Evolutionary conservation across 306 rosid species (phyloP), one percentile per base, ranked within the genome.

Genomic region (Malus sieversii): DNA sequence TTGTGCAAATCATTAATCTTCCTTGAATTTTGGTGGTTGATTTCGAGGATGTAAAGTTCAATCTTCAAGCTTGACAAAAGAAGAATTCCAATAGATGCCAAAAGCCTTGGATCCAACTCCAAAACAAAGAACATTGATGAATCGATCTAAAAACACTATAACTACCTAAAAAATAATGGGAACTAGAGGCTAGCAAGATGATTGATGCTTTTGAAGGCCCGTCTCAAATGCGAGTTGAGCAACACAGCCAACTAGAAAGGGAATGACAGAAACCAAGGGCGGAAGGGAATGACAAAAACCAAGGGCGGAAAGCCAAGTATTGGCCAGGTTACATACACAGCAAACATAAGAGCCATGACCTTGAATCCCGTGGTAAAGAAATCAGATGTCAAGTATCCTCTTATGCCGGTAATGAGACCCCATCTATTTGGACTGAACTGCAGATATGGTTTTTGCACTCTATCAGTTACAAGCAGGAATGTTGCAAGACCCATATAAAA

Each of bases 381-480:
- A 46, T 89, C 89, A 14, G 96, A 76, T 66, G 79, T 53, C 77
- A 95, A 62, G 84, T 92, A 92, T 77, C 98, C 98, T 84, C 83
- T 86, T 64, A 90, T 89, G 82, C 97, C 96, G 38, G 96, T 95
- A 65, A 95, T 86, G 74, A 95, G 92, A 81, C 97, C 85, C 98
- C 98, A 95, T 76, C 93, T 95, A 81, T 89, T 95, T 25, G 98
- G 3, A 83, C 93, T 95, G 88, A 81, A 95, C 66, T 89, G 81
- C 78, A 95, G 78, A 86, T 90, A 95, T 14, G 97, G 98, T 82
- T 80, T 92, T 83, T 92, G 97, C 65, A 90, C 93, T n/a, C 30
- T 83, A 62, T 92, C 97, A 14, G 85, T 86, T 77, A 95, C 90
- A 18, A 67, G 78, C 75, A 95, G 82, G 81, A 90, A 95, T 35